phyloP scores from a whole-genome alignment of 2,329 filamentous ascomycete genomes.

The Clonostachys byssicola region DNA sequence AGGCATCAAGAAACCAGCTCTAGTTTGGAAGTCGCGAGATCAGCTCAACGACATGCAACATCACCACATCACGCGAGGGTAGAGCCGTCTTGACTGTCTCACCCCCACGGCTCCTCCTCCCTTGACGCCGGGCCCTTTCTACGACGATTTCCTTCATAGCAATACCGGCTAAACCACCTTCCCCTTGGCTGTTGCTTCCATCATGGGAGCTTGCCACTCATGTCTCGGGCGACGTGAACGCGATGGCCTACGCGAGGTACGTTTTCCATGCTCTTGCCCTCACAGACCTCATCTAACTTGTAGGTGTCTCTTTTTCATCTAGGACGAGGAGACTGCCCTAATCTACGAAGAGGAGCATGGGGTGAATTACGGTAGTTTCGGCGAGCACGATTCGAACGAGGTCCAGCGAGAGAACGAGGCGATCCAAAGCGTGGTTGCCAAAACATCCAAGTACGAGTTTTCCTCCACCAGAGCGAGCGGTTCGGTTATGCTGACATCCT shows the following conservation, averaged over 20 bases:
- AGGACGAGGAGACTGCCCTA: constrained; percentile 55
- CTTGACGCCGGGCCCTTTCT: no score
- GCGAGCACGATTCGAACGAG: constrained; percentile 57
- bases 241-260: constrained; percentile 52
- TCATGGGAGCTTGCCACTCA: constrained; percentile 58
- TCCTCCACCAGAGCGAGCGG: background rate
- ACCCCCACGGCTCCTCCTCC: no score
- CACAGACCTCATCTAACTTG: constrained; percentile 2
- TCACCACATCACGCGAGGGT: no score
- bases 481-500: background rate
- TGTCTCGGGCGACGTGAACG: constrained; percentile 50
- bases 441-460: constrained; percentile 55
- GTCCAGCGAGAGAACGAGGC: constrained; percentile 61
- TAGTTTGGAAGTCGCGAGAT: no score
- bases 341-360: constrained; percentile 58
- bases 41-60: no score
- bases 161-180: no score
- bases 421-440: constrained; percentile 58
- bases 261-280: constrained; percentile 8
- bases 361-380: constrained; percentile 59
- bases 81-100: no score
- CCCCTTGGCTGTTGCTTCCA: constrained; percentile 2
- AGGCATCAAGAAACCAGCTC: no score
- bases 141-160: no score
- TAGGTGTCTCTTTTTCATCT: background rate